phyloP scores from a whole-genome alignment of 2,329 filamentous ascomycete genomes.

The Clathrospora elynae region DNA sequence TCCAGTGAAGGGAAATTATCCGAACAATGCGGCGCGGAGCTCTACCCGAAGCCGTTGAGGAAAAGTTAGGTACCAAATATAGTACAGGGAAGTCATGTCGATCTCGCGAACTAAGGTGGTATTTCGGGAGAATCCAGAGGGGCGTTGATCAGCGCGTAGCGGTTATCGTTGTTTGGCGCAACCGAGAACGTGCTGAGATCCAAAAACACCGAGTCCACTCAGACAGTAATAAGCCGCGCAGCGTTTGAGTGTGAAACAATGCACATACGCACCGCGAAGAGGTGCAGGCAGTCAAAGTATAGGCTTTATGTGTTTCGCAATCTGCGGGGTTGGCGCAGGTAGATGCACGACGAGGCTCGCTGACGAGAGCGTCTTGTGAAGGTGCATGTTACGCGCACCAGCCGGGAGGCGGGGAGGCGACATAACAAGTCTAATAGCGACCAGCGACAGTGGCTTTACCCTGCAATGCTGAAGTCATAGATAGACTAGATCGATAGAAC shows the following conservation, averaged over 20 bases:
- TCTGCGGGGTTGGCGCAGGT: slow-evolving; percentile 11
- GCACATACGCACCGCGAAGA: too few species aligned
- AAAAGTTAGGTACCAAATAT: neutral
- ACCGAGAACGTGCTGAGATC: neutral
- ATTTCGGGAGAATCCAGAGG: too few species aligned
- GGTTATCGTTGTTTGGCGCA: too few species aligned
- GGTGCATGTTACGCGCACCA: slow-evolving; percentile 6
- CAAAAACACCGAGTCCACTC: too few species aligned
- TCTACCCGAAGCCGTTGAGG: slow-evolving; percentile 1
- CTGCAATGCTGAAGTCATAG: too few species aligned
- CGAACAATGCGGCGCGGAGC: neutral
- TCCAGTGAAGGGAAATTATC: neutral
- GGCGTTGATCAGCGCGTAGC: too few species aligned
- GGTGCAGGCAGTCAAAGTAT: neutral
- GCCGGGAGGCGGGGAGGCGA: slow-evolving; percentile 14
- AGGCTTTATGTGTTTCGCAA: neutral
- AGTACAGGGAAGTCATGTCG: slow-evolving; percentile 7
- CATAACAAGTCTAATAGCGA: slow-evolving; percentile 5
- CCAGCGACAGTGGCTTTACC: slow-evolving; percentile 2
- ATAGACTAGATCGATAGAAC: too few species aligned
- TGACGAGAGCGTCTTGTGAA: slow-evolving; percentile 3
- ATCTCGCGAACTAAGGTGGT: too few species aligned
- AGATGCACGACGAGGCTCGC: slow-evolving; percentile 3
- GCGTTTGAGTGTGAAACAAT: too few species aligned
- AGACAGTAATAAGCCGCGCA: too few species aligned